Base-by-base conservation (phyloP, 2,329 filamentous ascomycete species). In the Claviceps sp. region DNA sequence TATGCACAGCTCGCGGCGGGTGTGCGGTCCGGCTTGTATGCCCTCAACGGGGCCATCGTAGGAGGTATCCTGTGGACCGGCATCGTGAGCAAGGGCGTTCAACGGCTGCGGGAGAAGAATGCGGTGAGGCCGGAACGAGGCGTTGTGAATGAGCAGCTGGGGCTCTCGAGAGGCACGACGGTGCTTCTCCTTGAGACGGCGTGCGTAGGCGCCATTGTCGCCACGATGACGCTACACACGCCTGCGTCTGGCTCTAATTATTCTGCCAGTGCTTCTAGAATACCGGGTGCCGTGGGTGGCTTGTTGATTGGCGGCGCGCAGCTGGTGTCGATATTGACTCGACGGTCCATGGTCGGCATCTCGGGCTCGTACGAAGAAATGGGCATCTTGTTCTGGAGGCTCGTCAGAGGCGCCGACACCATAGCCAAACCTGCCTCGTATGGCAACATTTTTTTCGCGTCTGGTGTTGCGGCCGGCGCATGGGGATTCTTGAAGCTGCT, bases 341-440 rank as follows among this genome's bases (percentile, higher is more conserved):
- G 80, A 24, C 70, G 70, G 22, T 68, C 71, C 42, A 70, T 82
- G 54, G 62, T 87, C 3, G 82, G 82, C 5, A 75, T 81, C 2
- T 85, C 81, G 2, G 71, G 70, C 1, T 76, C 75, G 0, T 85
- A 80, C 57, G 79, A 84, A 59, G 80, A 85, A 58, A 56, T 76
- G 5, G 81, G 80, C 8, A 73, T 74, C 51, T 71, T 74, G 57
- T 70, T 82, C 55, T 75, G 73, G 68, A 70, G 70, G 60, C 43
- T 72, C 2, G 50, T 67, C 45, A 57, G 63, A 10, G 64, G 67
- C 17, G 62, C 60, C 17, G 56, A 56, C 4, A 48, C 53, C 11
- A 53, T 50, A 14, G 48, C 57, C 0, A 61, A 60, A 50, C 67
- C 65, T 16, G 62, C 58, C 14, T 67, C 69, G 24, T 69, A 68